Base-by-base conservation (phyloP, 495 filamentous ascomycete species). In the Aspergillus leporis region DNA sequence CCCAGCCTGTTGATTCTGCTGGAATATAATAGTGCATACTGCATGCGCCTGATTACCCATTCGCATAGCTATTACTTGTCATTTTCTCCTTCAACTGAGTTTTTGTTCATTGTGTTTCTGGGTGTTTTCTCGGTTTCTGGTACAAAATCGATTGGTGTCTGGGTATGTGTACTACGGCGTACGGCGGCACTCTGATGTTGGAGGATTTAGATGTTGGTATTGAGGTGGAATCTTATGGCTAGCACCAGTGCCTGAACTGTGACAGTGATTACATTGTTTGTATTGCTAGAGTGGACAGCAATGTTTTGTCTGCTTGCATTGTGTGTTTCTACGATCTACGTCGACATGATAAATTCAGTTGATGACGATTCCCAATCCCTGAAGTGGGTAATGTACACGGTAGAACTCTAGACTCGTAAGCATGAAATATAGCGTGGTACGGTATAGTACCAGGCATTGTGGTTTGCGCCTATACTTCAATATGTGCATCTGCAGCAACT, bases 261-360 rank as follows among this genome's bases (percentile, higher is more conserved):
- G n/a, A 40, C 7, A 14, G 45, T 25, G 41, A 48, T 55, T 55
- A 38, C 18, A 36, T 22, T 43, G 53, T 18, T 6, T 14, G 38
- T 41, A 28, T 51, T 50, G 51, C 34, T 16, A 34, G 49, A 34
- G 36, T 45, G 12, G 43, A 40, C 31, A 16, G 30, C 40, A 32
- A 57, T 51, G 41, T 53, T 36, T 58, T 14, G 47, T 40, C 30
- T 40, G 48, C 46, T 50, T 31, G 52, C 38, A 50, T 18, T 50
- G 12, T 58, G 50, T 55, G 53, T 62, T 34, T 60, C 18, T 66
- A 69, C 36, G 59, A 66, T 64, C 59, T 64, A 62, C 56, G 63
- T 64, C 50, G 51, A 52, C 51, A 69, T 69, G 66, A 66, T 59
- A 61, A 56, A 52, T 53, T 62, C 61, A 51, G 53, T 60, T 64